Base-by-base conservation (phyloP, 73 alveolate genomes). In the Symbiodinium pilosum region DNA sequence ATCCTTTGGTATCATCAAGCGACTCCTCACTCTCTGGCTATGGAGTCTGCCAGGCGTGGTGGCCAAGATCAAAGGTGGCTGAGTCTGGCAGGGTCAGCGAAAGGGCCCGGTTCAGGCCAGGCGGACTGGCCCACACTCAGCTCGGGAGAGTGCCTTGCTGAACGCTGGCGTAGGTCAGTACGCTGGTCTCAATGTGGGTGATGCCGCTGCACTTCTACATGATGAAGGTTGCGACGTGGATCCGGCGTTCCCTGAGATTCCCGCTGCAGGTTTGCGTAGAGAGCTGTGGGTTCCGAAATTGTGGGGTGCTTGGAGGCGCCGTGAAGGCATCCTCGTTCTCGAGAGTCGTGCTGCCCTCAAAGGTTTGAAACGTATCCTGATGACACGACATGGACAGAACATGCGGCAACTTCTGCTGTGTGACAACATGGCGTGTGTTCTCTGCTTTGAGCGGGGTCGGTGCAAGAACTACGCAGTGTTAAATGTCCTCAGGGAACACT, bases 1-100 rank as follows among this genome's bases (percentile, higher is more conserved):
- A 87, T 18, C 0, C 18, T 0, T 43, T 87, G 32, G 94, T 87
- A 0, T 0, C 28, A 4, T 87, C 94, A 0, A 14, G 44, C 9
- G 94, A 87, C 42, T 28, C 94, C 0, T 12, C 40, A 14, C 34
- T 87, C 9, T 0, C 38, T 7, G 94, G 94, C 0, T 87, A 9
- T 39, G 94, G 94, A 0, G 85, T 87, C 0, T 64, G 95, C 36
- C 68, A 88, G 32, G 86, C 95, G 8, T 88, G 95, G 95, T 64
- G 87, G 95, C 87, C 86, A 4, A 1, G 1, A 3, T 28, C 30
- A 4, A 18, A 39, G 14, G 95, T 88, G 1, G 95, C 86, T 0
- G 16, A 28, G 0, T 54, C 14, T 41, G 95, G 95, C 36, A 9
- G 95, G 1, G 21, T 24, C 5, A 30, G 32, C 0, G 95, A 88